Percentiles rank a stretch among this genome's conserved stretches.
Conservation (phyloP, 805 yeast genomes). For the Saturnispora sekii region DNA sequence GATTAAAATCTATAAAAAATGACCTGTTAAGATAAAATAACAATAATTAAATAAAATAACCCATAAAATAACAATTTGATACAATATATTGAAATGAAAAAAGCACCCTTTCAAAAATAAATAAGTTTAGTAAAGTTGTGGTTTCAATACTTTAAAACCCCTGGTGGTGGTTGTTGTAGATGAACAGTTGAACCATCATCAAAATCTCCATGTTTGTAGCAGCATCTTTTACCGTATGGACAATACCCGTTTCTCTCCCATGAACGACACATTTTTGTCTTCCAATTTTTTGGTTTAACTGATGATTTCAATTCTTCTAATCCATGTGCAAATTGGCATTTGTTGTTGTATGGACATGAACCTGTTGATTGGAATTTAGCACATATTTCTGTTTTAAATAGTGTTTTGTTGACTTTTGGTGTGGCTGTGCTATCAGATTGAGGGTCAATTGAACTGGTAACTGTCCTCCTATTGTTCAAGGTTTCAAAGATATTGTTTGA, state of each 20-base stretch:
- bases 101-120: neutral
- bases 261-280: conserved; percentile 85
- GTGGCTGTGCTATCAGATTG: neutral
- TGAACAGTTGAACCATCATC: conserved; percentile 14
- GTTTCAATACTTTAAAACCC: conserved; percentile 1
- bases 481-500: neutral
- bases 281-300: conserved; percentile 72
- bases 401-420: conserved; percentile 16
- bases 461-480: neutral
- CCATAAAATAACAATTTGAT: neutral
- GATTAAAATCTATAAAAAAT: neutral
- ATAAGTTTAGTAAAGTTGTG: neutral
- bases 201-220: conserved; percentile 69
- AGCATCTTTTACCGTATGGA: conserved; percentile 84
- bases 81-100: neutral
- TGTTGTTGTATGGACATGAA: conserved; percentile 76
- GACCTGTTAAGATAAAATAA: neutral
- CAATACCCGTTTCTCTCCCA: conserved; percentile 78
- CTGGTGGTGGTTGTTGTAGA: conserved; percentile 4
- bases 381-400: conserved; percentile 88
- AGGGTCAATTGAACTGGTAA: neutral
- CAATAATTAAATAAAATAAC: no score
- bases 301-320: conserved; percentile 61
- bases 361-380: conserved; percentile 64
- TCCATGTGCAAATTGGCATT: conserved; percentile 95